Evolutionary conservation across 2,329 filamentous ascomycete genomes (phyloP), one percentile per base, ranked within the genome.

Genomic region (Pezizomycotina sp.): DNA sequence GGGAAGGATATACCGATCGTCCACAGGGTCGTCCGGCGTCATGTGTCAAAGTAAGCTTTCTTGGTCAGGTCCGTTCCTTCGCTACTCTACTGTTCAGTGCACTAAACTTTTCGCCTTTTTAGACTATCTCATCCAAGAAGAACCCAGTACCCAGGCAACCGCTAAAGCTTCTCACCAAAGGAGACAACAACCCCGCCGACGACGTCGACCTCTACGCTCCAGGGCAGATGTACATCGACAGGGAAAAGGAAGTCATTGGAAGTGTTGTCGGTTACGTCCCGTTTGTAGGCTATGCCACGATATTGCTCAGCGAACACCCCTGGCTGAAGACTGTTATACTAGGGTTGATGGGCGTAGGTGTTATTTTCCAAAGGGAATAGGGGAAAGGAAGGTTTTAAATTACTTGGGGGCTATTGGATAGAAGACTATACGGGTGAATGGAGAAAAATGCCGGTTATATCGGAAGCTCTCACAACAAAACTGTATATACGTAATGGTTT

Each of bases 1-100:
- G 83, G 77, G 39, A 98, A 95, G 65, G 80, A 92, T 48, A 95
- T 98, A 47, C 89, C 89, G 19, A 98, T 98, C 58, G 89, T 98
- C 48, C 89, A 98, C 62, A 67, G 89, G 32, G 69, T 95, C 6
- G 77, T 95, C 36, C 71, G 84, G 60, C 65, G 65, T 47, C 74
- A 71, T 57, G 69, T 69, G 30, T 65, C 65, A 56, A 61, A 62
- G 66, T 68, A 52, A 61, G 65, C 16, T 18, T 19, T 12, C 21
- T 30, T 8, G 9, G n/a, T 28, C 13, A 26, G 28, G 19, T 16
- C 19, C 16, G 13, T 6, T 22, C 15, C 22, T 24, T 19, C 4
- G 30, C 12, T 4, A 10, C 15, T 21, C 7, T 13, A 22, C 8
- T 31, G 15, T 20, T 19, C 15, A n/a, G 18, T 33, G 6, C 8